Evolutionary conservation across 768 basidiomycete species (phyloP).

Genomic region (Cubamyces lactineus): DNA sequence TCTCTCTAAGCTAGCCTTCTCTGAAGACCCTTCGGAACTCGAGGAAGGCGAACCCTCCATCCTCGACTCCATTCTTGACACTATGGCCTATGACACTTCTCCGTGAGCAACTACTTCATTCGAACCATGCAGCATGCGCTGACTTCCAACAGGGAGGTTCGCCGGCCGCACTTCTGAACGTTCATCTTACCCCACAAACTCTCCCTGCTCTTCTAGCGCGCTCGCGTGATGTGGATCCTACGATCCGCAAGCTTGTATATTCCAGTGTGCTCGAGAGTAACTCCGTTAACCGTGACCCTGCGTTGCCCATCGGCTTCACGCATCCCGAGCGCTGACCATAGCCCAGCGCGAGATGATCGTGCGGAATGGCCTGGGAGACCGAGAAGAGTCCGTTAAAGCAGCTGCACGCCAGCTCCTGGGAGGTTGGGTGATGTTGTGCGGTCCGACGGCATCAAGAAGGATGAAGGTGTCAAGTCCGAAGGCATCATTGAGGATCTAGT

Average conservation of each 20-base stretch:
- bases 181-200: constrained; percentile 58
- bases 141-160: constrained; percentile 69
- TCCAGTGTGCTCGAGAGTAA: constrained; percentile 54
- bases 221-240: constrained; percentile 77
- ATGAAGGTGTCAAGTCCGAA: constrained; percentile 48
- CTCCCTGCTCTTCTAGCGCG: constrained; percentile 72
- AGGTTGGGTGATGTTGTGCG: constrained; percentile 72
- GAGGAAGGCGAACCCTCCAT: constrained; percentile 55
- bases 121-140: constrained; percentile 1
- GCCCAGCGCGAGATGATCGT: constrained; percentile 79
- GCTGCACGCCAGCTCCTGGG: constrained; percentile 75
- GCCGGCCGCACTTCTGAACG: constrained; percentile 76
- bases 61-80: constrained; percentile 65
- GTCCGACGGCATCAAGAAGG: constrained; percentile 36
- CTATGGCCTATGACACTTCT: constrained; percentile 72
- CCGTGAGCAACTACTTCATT: constrained; percentile 52
- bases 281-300: constrained; percentile 35
- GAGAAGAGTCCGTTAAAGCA: constrained; percentile 70
- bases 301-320: constrained; percentile 51
- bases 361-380: constrained; percentile 82
- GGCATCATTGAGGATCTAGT: constrained; percentile 38
- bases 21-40: constrained; percentile 64
- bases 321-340: constrained; percentile 67
- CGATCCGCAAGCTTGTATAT: constrained; percentile 77
- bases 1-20: constrained; percentile 72